Evolutionary conservation across 2,329 filamentous ascomycete species (phyloP).

Genomic region (Arthrobotrys conoides): DNA sequence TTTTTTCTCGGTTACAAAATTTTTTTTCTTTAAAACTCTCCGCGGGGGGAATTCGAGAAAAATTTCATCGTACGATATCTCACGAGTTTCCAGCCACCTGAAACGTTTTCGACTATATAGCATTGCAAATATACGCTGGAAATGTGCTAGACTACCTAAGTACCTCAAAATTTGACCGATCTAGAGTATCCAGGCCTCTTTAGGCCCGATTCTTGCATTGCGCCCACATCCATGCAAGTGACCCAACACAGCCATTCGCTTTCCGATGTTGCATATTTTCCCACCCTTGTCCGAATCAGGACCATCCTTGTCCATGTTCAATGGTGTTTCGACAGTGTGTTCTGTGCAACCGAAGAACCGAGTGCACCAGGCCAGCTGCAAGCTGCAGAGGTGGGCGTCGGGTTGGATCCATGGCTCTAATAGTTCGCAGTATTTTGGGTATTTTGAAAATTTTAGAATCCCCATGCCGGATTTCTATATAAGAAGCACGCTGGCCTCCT

Average conservation of each 20-base stretch:
- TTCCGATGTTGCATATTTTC: conserved; percentile 8
- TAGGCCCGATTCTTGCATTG: neutral
- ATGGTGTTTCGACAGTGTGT: neutral
- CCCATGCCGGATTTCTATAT: neutral
- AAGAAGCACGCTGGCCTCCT: neutral
- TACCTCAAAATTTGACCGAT: neutral
- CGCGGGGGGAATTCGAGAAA: neutral
- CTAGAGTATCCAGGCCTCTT: neutral
- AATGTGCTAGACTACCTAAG: neutral
- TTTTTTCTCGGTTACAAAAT: neutral
- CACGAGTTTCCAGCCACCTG: neutral
- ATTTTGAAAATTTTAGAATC: neutral
- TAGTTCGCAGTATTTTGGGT: neutral
- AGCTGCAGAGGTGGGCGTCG: too few species aligned
- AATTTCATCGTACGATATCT: neutral
- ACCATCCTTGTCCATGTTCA: neutral
- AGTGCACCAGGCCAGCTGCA: neutral
- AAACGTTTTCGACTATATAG: neutral
- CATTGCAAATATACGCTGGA: neutral
- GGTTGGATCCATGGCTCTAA: neutral
- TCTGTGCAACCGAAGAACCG: neutral
- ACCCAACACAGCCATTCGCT: neutral
- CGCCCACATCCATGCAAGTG: neutral
- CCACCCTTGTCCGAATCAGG: neutral
- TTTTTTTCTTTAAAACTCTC: neutral